These are phyloP conservation scores for Hordeum vulgare DNA, from an alignment of 176 grass and related monocot genomes.

Conservation along the genomic window DNA sequence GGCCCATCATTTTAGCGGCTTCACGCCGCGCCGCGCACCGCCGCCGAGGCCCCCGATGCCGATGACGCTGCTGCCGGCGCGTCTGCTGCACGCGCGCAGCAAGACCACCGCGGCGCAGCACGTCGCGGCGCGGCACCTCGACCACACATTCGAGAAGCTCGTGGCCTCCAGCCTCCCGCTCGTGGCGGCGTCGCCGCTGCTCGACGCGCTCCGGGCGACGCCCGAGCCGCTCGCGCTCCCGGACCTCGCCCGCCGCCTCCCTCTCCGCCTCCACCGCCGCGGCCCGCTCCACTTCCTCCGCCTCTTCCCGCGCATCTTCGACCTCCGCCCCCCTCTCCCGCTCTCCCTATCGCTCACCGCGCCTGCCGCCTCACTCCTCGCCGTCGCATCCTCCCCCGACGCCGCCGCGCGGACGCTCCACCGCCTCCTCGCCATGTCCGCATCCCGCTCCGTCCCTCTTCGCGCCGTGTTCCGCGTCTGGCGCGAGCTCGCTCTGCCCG, in stretches of 20 bases:
- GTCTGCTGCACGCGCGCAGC: conserved; percentile 27
- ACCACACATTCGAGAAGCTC: conserved; percentile 74
- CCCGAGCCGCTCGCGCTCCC: conserved; percentile 41
- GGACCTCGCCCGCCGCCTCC: conserved; percentile 38
- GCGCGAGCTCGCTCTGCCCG: conserved; percentile 75
- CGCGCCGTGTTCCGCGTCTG: conserved; percentile 74
- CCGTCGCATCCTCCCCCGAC: conserved; percentile 20
- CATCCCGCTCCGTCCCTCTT: conserved; percentile 47
- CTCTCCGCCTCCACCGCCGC: conserved; percentile 53
- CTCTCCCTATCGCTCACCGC: conserved; percentile 45
- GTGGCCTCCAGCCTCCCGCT: conserved; percentile 49
- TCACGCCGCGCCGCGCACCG: background rate
- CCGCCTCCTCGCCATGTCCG: conserved; percentile 57
- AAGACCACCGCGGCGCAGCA: conserved; percentile 70
- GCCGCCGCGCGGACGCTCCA: conserved; percentile 27
- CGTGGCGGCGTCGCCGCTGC: conserved; percentile 50
- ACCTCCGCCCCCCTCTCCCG: conserved; percentile 33
- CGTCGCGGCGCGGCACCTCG: conserved; percentile 53
- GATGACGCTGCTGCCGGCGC: conserved; percentile 16
- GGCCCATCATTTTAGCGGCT: background rate
- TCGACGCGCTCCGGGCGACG: conserved; percentile 58
- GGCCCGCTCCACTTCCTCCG: conserved; percentile 64
- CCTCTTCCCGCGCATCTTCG: conserved; percentile 67
- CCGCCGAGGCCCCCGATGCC: background rate
- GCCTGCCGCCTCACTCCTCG: conserved; percentile 36